phyloP scores from a whole-genome alignment of 2,329 filamentous ascomycete genomes.

The Tolypocladium inflatum region DNA sequence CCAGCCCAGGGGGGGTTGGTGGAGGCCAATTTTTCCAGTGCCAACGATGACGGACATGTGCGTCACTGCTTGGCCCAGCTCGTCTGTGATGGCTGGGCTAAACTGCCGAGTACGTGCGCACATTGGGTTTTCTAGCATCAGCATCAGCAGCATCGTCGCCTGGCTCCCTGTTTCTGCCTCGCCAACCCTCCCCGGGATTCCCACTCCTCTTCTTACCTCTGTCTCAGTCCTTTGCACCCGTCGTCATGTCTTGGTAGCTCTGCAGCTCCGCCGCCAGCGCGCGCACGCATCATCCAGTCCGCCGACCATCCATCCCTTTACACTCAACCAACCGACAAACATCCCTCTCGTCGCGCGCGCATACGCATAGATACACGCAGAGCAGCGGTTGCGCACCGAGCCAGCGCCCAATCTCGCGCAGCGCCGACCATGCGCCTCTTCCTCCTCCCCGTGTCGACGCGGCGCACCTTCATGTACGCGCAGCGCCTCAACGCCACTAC shows the following conservation, averaged over 20 bases:
- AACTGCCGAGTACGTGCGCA: not conserved
- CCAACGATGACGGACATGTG: slow-evolving; percentile 19
- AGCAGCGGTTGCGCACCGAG: not conserved
- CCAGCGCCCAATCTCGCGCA: not conserved
- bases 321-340: not conserved
- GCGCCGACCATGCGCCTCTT: slow-evolving; percentile 70
- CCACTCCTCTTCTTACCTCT: not conserved
- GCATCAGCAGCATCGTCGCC: not conserved
- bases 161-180: not conserved
- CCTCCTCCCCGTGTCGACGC: slow-evolving; percentile 85
- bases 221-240: not conserved
- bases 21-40: not conserved
- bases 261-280: not conserved
- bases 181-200: not conserved
- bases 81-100: not conserved
- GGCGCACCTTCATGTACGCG: slow-evolving; percentile 86
- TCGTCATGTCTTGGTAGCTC: not conserved
- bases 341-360: not conserved
- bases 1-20: too few relatives aligned
- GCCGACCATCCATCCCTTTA: not conserved
- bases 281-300: not conserved
- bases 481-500: slow-evolving; percentile 57
- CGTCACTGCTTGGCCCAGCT: slow-evolving; percentile 14
- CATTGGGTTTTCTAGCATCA: not conserved
- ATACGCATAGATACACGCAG: not conserved